A percentile compares a stretch with the other conserved stretches of the same genome.
Conservation (phyloP, 169 alveolate species). For the Eimeria falciformis region DNA sequence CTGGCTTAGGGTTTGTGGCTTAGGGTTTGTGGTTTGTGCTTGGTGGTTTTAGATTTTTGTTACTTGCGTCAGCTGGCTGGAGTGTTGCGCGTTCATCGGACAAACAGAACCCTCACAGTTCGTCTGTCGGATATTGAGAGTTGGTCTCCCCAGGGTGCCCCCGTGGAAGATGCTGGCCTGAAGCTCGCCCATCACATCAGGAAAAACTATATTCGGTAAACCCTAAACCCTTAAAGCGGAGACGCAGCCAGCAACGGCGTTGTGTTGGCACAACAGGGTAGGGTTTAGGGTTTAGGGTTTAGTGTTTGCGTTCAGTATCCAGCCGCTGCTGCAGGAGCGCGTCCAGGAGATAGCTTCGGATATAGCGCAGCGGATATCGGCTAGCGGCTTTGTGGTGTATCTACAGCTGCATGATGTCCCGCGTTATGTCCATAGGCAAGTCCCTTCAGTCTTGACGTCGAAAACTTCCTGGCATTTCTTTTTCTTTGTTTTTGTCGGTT, state of each 20-base stretch:
- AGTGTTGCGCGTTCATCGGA: neutral
- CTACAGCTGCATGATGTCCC: conserved; percentile 50
- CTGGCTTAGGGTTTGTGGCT: conserved; percentile 53
- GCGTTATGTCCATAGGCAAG: conserved; percentile 18
- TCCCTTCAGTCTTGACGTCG: neutral
- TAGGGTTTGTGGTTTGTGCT: conserved; percentile 34
- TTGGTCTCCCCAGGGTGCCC: conserved; percentile 74
- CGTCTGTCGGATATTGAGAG: conserved; percentile 22
- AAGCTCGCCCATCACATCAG: conserved; percentile 71
- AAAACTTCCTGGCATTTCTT: too few species aligned
- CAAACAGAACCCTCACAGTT: conserved; percentile 7
- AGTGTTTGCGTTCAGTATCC: conserved; percentile 35
- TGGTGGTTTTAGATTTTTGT: conserved; percentile 24
- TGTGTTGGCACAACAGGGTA: neutral
- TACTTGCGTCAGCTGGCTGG: conserved; percentile 68
- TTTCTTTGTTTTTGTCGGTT: neutral
- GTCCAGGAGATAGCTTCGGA: conserved; percentile 46
- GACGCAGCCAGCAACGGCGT: neutral
- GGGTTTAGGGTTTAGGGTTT: conserved; percentile 48
- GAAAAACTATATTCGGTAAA: conserved; percentile 58
- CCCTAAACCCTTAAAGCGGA: conserved; percentile 38
- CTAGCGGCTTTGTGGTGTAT: conserved; percentile 31
- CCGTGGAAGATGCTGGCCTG: conserved; percentile 75
- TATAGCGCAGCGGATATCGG: conserved; percentile 39
- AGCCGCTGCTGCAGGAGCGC: conserved; percentile 66